Conservation (phyloP, 208 protist genomes). For the Trypanosoma mega region DNA sequence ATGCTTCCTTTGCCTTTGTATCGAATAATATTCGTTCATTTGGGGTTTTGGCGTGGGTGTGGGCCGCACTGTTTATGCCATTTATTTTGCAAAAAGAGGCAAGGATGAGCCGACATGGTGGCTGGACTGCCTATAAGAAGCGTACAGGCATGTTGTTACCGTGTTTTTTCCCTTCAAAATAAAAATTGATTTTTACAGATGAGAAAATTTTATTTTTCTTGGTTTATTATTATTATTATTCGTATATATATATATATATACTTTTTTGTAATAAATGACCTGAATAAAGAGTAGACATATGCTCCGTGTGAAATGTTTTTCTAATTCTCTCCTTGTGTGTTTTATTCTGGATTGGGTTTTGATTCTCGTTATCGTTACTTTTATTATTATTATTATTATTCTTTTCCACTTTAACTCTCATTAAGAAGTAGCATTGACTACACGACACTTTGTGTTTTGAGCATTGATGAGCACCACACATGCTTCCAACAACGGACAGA, state of each 20-base stretch:
- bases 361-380: not conserved
- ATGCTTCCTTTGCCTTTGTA: slow-evolving; percentile 78
- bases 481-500: slow-evolving; percentile 22
- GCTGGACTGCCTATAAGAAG: slow-evolving; percentile 57
- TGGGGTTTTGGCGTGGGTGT: slow-evolving; percentile 59
- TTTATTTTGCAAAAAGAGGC: slow-evolving; percentile 78
- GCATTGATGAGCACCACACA: slow-evolving; percentile 16
- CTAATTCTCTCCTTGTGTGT: not conserved
- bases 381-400: not conserved
- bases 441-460: not conserved
- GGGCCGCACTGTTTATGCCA: slow-evolving; percentile 69
- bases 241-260: too few species aligned
- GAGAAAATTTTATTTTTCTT: not conserved
- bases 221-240: too few species aligned
- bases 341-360: not conserved
- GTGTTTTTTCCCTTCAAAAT: slow-evolving; percentile 24
- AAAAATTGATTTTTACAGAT: not conserved
- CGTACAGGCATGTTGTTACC: slow-evolving; percentile 68
- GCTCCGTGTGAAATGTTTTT: slow-evolving; percentile 1
- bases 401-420: not conserved
- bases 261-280: too few species aligned
- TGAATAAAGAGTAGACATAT: too few species aligned
- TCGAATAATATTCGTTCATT: slow-evolving; percentile 50
- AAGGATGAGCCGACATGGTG: slow-evolving; percentile 72
- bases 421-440: not conserved